Evolutionary conservation across 805 yeast genomes (phyloP).

Genomic region (Starmerella gropengiesseri): DNA sequence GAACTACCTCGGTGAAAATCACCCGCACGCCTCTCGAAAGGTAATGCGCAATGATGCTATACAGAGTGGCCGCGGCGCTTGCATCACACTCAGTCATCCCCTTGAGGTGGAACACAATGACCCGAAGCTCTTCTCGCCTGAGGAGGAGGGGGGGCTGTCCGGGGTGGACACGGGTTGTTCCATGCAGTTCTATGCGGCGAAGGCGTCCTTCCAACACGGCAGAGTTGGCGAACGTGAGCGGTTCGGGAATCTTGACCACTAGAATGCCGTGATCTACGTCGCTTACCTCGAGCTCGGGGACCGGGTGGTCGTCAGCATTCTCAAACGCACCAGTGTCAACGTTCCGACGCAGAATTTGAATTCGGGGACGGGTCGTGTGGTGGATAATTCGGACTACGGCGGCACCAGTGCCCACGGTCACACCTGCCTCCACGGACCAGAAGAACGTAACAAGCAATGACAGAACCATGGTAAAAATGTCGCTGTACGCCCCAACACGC

Average conservation of each 20-base stretch:
- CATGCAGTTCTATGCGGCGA: constrained; percentile 61
- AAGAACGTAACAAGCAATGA: constrained; percentile 54
- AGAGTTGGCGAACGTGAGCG: constrained; percentile 76
- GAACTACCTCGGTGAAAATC: constrained; percentile 50
- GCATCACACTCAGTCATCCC: constrained; percentile 79
- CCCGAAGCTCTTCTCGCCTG: constrained; percentile 39
- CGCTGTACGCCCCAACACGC: constrained; percentile 64
- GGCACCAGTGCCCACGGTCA: constrained; percentile 73
- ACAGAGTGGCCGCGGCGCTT: constrained; percentile 62
- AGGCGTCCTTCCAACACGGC: constrained; percentile 61
- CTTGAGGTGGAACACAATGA: constrained; percentile 61
- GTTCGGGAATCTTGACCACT: constrained; percentile 75
- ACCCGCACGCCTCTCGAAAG: constrained; percentile 44
- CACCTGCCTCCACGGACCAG: constrained; percentile 80
- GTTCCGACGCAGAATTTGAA: constrained; percentile 67
- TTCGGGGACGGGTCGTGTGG: constrained; percentile 70
- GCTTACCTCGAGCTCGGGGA: too few species aligned
- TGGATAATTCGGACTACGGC: constrained; percentile 69
- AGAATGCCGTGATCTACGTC: constrained; percentile 52
- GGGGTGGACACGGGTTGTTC: constrained; percentile 66
- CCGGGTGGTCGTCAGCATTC: constrained; percentile 49
- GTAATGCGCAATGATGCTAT: constrained; percentile 50
- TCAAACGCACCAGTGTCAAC: constrained; percentile 52
- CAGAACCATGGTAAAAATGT: constrained; percentile 54
- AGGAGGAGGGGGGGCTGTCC: constrained; percentile 45